Percentiles rank a stretch among this genome's conserved stretches.
phyloP scores from a whole-genome alignment of 768 basidiomycete genomes.

The Cubamyces sp. region DNA sequence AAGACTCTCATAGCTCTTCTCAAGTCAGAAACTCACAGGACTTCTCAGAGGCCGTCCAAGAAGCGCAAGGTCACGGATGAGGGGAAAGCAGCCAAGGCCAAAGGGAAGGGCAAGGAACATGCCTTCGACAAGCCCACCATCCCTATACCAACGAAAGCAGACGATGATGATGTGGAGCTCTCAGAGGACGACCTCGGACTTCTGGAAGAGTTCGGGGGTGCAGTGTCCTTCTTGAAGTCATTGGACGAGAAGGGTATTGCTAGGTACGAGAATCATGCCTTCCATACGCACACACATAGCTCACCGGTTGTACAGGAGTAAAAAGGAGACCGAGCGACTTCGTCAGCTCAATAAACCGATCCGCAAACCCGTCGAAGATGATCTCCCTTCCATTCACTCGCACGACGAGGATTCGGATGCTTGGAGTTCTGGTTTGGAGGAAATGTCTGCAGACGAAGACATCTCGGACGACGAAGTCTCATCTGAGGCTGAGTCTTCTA shows the following conservation, averaged over 20 bases:
- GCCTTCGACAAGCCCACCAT: conserved; percentile 63
- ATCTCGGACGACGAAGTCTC: conserved; percentile 22
- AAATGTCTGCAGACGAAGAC: conserved; percentile 36
- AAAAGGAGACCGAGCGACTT: conserved; percentile 77
- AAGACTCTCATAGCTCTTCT: conserved; percentile 1
- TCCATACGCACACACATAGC: conserved; percentile 14
- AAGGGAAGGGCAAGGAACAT: conserved; percentile 58
- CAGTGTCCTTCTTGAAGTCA: conserved; percentile 65
- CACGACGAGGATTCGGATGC: conserved; percentile 63
- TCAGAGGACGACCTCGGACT: conserved; percentile 75
- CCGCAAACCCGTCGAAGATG: conserved; percentile 49
- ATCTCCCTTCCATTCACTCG: conserved; percentile 72
- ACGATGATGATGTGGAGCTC: conserved; percentile 56
- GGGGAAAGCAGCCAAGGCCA: conserved; percentile 36
- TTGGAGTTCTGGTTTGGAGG: conserved; percentile 49
- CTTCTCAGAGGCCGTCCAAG: conserved; percentile 52
- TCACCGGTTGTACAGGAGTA: conserved; percentile 60
- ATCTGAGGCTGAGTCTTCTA: conserved; percentile 16
- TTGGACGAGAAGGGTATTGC: conserved; percentile 83
- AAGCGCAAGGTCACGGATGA: conserved; percentile 57
- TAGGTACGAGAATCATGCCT: conserved; percentile 51
- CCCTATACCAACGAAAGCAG: conserved; percentile 55
- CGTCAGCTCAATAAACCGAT: conserved; percentile 67
- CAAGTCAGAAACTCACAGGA: not conserved
- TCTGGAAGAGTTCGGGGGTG: conserved; percentile 64